Evolutionary conservation across 2,329 filamentous ascomycete genomes (phyloP).

Genomic region (Botrytis cinerea): DNA sequence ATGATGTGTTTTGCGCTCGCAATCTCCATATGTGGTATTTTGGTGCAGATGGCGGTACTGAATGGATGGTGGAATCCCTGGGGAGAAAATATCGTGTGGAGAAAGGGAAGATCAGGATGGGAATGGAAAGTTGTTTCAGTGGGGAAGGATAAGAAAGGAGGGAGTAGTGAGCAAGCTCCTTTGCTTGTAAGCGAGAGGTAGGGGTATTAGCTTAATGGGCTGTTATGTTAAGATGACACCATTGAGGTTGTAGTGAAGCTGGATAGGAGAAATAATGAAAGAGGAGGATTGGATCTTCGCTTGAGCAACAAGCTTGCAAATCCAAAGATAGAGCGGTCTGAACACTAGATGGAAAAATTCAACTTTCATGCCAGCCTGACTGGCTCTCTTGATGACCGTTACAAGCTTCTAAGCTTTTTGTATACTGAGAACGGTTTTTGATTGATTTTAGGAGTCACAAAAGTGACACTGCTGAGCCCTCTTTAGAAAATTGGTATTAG

Average conservation of each 20-base stretch:
- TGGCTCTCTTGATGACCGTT: neutral
- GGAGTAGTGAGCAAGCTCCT: neutral
- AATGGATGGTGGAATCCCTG: neutral
- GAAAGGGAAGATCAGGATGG: neutral
- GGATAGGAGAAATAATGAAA: neutral
- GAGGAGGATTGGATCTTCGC: neutral
- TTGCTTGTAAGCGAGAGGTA: neutral
- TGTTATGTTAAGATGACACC: neutral
- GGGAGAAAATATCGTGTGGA: neutral
- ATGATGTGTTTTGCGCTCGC: neutral
- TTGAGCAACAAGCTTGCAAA: neutral
- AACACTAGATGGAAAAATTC: too few relatives aligned
- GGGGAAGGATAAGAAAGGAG: neutral
- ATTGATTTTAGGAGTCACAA: neutral
- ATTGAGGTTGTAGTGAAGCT: neutral
- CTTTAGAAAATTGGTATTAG: slow-evolving; percentile 23
- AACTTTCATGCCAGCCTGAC: neutral
- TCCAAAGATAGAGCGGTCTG: neutral
- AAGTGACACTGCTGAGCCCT: slow-evolving; percentile 20
- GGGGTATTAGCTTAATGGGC: neutral
- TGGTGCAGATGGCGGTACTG: neutral
- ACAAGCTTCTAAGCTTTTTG: neutral
- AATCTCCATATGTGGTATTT: neutral
- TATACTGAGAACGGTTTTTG: neutral
- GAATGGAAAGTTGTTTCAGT: neutral